phyloP scores from a whole-genome alignment of 2,329 filamentous ascomycete species.

The Epicoccum sorghinum region DNA sequence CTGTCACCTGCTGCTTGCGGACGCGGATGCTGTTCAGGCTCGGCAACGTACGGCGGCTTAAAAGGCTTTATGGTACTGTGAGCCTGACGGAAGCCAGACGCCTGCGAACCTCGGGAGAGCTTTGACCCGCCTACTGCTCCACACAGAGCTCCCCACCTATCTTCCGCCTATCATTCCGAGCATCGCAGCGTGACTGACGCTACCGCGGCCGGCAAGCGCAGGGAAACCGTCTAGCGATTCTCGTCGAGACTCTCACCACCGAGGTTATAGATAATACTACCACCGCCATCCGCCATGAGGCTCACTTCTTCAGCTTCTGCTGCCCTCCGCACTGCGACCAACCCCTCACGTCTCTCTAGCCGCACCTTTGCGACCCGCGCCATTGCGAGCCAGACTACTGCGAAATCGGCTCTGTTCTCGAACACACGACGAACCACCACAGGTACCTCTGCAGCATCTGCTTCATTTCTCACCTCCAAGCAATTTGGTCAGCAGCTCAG shows the following conservation, averaged over 20 bases:
- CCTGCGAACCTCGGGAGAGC: conserved; percentile 19
- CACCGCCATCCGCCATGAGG: conserved; percentile 34
- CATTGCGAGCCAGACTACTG: conserved; percentile 31
- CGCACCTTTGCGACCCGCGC: conserved; percentile 40
- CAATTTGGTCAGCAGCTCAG: conserved; percentile 27
- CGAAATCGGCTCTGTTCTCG: conserved; percentile 31
- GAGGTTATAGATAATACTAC: conserved; percentile 34
- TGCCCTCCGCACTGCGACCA: conserved; percentile 32
- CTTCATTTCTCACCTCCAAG: conserved; percentile 9
- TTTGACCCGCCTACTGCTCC: conserved; percentile 25
- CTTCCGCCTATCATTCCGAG: conserved; percentile 21
- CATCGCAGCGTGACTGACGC: conserved; percentile 14
- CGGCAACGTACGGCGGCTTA: conserved; percentile 18
- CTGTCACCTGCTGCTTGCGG: conserved; percentile 24
- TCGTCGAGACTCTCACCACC: conserved; percentile 25
- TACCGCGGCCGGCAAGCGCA: conserved; percentile 37
- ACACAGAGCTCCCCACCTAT: conserved; percentile 28
- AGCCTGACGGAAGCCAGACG: neutral
- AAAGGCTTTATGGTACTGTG: conserved; percentile 22
- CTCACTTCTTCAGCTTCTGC: conserved; percentile 34
- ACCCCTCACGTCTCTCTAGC: conserved; percentile 26
- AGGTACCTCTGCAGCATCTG: conserved; percentile 15
- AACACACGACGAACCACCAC: conserved; percentile 24
- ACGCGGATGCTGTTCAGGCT: conserved; percentile 8
- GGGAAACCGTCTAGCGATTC: conserved; percentile 17